These are phyloP conservation scores for Pseudoscleropodium purum DNA, from an alignment of 225 moss, liverwort and hornwort genomes.

Conservation along the genomic window DNA sequence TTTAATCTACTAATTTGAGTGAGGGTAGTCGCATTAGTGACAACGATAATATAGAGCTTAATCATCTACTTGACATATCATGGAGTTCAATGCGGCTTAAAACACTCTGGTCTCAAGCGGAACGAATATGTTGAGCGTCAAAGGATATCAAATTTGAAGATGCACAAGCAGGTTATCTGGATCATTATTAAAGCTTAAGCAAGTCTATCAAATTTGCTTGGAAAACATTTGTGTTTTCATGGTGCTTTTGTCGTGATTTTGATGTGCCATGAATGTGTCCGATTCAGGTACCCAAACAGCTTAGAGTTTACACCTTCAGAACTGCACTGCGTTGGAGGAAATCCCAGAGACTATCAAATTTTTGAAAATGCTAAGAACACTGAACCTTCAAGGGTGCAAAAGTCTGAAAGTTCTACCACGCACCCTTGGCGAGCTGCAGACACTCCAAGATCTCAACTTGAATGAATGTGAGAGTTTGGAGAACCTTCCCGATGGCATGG, in stretches of 20 bases:
- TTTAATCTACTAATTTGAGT: too few relatives aligned
- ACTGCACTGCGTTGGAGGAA: constrained; percentile 4
- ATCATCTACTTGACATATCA: neutral
- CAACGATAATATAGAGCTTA: neutral
- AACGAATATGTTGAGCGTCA: neutral
- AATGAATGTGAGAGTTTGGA: constrained; percentile 8
- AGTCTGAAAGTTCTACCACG: neutral
- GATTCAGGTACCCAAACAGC: neutral
- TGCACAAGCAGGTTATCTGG: neutral
- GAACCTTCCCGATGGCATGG: neutral
- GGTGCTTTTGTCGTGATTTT: neutral
- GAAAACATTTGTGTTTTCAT: neutral
- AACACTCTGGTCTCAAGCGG: neutral
- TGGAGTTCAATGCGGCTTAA: neutral
- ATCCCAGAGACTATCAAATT: constrained; percentile 3
- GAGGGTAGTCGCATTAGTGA: neutral
- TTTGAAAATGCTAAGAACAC: neutral
- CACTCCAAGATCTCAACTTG: constrained; percentile 7
- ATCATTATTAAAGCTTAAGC: neutral
- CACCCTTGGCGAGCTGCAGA: neutral
- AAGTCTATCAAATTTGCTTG: neutral
- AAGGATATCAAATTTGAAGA: neutral
- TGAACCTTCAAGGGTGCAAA: constrained; percentile 23
- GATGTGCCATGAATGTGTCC: neutral
- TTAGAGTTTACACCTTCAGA: neutral